A percentile compares a stretch with the other conserved stretches of the same genome.
Conservation (phyloP, 116 monocot species). For the Trichopus zeylanicus region DNA sequence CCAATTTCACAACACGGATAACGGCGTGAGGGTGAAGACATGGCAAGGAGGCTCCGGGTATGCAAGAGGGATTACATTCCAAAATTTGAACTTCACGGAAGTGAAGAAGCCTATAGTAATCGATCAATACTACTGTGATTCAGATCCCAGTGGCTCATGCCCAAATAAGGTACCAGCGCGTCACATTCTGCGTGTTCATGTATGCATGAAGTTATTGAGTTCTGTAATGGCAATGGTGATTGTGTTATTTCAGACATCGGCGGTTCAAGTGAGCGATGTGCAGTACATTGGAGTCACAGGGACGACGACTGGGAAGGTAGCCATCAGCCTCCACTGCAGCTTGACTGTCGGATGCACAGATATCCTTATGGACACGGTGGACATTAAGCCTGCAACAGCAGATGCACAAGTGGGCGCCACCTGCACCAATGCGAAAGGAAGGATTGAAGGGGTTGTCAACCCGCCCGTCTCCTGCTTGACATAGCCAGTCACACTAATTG, state of each 20-base stretch:
- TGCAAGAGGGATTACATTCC: conserved; percentile 1
- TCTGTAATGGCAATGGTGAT: too few species aligned
- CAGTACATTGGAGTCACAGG: conserved; percentile 8
- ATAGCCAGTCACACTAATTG: too few species aligned
- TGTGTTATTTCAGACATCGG: not conserved
- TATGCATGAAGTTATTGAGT: too few species aligned
- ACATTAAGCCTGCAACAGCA: not conserved
- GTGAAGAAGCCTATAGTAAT: conserved; percentile 13
- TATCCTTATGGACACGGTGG: not conserved
- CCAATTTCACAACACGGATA: not conserved
- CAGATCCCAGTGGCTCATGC: not conserved
- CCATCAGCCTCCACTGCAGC: conserved; percentile 18
- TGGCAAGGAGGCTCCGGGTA: conserved; percentile 4
- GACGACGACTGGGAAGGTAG: not conserved
- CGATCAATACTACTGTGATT: conserved; percentile 11
- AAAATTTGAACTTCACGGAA: not conserved
- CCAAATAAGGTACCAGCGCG: not conserved
- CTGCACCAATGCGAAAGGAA: not conserved
- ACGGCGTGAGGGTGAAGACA: conserved; percentile 11
- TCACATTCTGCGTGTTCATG: not conserved
- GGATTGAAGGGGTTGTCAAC: not conserved
- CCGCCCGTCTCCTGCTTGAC: not conserved
- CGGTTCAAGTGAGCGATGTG: conserved; percentile 11
- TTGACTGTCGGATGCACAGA: conserved; percentile 4
- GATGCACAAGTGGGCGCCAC: not conserved